Conservation (phyloP, 345 rosid species). For the Lumnitzera racemosa region DNA sequence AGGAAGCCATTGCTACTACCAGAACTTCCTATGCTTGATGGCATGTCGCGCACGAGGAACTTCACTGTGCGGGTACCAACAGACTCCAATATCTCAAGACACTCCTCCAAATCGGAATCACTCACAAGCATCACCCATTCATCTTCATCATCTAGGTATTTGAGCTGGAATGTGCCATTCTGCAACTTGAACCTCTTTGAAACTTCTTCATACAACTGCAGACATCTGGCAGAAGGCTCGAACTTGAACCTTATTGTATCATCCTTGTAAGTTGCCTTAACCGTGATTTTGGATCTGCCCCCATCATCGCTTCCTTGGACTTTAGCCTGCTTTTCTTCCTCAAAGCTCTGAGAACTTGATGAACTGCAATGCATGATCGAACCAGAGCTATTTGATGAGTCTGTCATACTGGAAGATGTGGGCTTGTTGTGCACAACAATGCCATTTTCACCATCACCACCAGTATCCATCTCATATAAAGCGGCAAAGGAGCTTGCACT, state of each 20-base stretch:
- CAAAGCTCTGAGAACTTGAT: conserved; percentile 48
- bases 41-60: conserved; percentile 54
- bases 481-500: conserved; percentile 34
- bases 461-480: conserved; percentile 28
- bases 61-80: conserved; percentile 50
- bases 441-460: conserved; percentile 33
- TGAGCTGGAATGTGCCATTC: conserved; percentile 64
- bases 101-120: conserved; percentile 80
- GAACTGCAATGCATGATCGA: conserved; percentile 41
- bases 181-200: conserved; percentile 65
- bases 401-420: conserved; percentile 47
- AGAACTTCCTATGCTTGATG: conserved; percentile 49
- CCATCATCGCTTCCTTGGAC: conserved; percentile 20
- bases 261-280: conserved; percentile 78
- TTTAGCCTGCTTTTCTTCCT: conserved; percentile 33
- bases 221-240: conserved; percentile 52
- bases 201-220: conserved; percentile 69
- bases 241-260: conserved; percentile 74
- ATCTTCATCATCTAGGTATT: conserved; percentile 81
- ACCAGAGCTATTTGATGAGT: conserved; percentile 62
- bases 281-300: conserved; percentile 36
- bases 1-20: conserved; percentile 53
- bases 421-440: conserved; percentile 36
- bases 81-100: conserved; percentile 60
- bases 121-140: conserved; percentile 80